Evolutionary conservation across 2,329 filamentous ascomycete species (phyloP), one percentile per base, ranked within the genome.

Genomic region (Penicillium sclerotiorum): DNA sequence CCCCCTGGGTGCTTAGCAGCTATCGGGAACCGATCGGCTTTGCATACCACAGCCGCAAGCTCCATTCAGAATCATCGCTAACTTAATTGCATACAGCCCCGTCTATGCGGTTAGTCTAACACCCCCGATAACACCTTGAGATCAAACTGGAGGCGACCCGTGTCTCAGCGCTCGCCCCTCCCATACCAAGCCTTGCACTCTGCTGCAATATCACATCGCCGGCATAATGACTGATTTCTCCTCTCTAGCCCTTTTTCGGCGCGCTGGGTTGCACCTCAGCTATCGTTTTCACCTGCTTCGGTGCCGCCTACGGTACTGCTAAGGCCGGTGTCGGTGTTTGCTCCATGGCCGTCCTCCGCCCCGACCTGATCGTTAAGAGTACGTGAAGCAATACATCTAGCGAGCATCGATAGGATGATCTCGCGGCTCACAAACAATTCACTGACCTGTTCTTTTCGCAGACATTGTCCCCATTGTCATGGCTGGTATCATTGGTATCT

Each of bases 401-500:
- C 28, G 27, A 27, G 11, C 11, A 33, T 43, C 44, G 17, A 11
- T 36, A 18, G 15, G 15, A 18, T 7, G n/a, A 25, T 11, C 32
- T 13, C 1, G n/a, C n/a, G n/a, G n/a, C n/a, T n/a, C n/a, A n/a
- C 48, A 63, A 45, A 18, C 21, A 17, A 12, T 50, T 62, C 22
- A 57, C 58, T 62, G 36, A 58, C 49, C 23, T 51, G 12, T 15
- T 5, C 23, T 42, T 41, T 8, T 17, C 11, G 27, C 62, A 97
- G 93, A 96, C 84, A 96, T 97, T 76, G 93, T 97, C 60, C 94
- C 94, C 73, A 94, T 97, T 77, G 96, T 99, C 86, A 99, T 99
- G 94, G 94, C 94, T 82, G 94, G 94, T 97, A 99, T 99, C 78
- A 97, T 99, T 78, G 94, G 90, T 88, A 97, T 99, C 76, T 99